These are phyloP conservation scores for Penicillium griseofulvum DNA, from an alignment of 2,329 filamentous ascomycete genomes.

Conservation along the genomic window DNA sequence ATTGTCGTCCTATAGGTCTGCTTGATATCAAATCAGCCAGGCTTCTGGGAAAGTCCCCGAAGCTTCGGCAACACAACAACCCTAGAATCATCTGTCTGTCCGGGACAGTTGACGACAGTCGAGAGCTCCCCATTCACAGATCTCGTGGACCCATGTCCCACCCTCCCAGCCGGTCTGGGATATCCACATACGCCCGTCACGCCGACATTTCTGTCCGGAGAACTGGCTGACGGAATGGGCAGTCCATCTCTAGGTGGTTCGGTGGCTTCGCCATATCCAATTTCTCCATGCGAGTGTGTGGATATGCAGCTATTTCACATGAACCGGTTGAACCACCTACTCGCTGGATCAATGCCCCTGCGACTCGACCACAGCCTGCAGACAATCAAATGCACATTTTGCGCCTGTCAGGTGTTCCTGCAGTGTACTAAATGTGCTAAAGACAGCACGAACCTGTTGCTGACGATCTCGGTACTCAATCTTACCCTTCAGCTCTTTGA, in stretches of 20 bases:
- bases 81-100: conserved; percentile 19
- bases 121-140: conserved; percentile 20
- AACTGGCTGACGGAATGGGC: conserved; percentile 27
- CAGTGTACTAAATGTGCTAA: conserved; percentile 33
- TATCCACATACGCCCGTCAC: conserved; percentile 31
- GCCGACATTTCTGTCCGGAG: conserved; percentile 30
- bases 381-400: conserved; percentile 30
- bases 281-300: conserved; percentile 30
- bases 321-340: conserved; percentile 32
- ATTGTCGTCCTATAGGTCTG: conserved; percentile 9
- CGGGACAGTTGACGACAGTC: conserved; percentile 12
- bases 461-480: conserved; percentile 33
- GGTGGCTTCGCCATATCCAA: conserved; percentile 21
- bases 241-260: conserved; percentile 31
- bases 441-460: conserved; percentile 28
- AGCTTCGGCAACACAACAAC: conserved; percentile 19
- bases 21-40: conserved; percentile 17
- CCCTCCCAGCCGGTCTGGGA: conserved; percentile 18
- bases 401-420: conserved; percentile 30
- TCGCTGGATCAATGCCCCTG: conserved; percentile 23
- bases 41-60: conserved; percentile 30
- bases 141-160: conserved; percentile 15
- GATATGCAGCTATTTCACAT: conserved; percentile 31
- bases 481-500: conserved; percentile 31
- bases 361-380: conserved; percentile 37